phyloP scores from a whole-genome alignment of 176 grass and related monocot genomes.

The Coix lacrymajobi region DNA sequence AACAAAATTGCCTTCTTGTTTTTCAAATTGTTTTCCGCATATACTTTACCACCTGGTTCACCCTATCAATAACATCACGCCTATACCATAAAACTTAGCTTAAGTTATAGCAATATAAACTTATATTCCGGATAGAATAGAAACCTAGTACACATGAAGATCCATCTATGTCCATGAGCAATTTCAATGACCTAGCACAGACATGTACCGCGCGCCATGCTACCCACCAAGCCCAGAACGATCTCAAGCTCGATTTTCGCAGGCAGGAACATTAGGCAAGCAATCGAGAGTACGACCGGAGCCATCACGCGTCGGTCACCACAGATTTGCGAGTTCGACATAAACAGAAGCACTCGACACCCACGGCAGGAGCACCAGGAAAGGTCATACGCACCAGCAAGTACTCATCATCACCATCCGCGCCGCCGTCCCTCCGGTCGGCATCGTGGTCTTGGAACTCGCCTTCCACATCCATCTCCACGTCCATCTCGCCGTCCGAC shows the following conservation, averaged over 20 bases:
- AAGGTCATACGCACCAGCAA: conserved; percentile 31
- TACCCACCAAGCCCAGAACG: background rate
- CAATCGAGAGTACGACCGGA: background rate
- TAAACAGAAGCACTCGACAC: background rate
- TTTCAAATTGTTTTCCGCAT: background rate
- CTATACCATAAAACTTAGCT: background rate
- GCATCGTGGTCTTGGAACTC: conserved; percentile 3
- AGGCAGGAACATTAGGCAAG: background rate
- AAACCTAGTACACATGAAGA: background rate
- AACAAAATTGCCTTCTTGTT: background rate
- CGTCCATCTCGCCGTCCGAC: conserved; percentile 50
- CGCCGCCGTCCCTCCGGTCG: conserved; percentile 2
- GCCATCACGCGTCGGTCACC: background rate
- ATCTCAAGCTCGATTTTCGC: background rate
- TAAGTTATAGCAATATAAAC: background rate
- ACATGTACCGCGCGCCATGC: background rate
- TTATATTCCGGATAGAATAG: background rate
- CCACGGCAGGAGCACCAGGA: background rate
- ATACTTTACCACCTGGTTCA: background rate
- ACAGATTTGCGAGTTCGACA: conserved; percentile 16
- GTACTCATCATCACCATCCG: conserved; percentile 36
- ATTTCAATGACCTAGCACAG: background rate
- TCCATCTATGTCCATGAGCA: background rate
- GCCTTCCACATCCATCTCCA: conserved; percentile 19
- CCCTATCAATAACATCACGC: background rate